Base-by-base conservation (phyloP, 495 filamentous ascomycete species). In the Xylaria bambusicola region DNA sequence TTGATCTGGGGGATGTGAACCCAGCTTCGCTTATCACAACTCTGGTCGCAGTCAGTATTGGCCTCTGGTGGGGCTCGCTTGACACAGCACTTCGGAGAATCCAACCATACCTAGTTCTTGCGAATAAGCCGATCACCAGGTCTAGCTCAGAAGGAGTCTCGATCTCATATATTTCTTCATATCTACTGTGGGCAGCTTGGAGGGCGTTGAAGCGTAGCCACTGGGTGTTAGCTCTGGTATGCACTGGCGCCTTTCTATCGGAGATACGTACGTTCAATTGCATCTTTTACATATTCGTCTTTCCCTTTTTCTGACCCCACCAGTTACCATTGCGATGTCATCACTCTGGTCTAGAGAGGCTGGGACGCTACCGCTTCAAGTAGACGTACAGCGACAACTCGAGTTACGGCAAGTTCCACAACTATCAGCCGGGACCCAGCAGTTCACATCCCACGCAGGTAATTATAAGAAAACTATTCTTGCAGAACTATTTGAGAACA, bases 291-390 rank as follows among this genome's bases (percentile, higher is more conserved):
- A n/a, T n/a, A n/a, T n/a, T n/a, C n/a, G n/a, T n/a, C n/a, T n/a
- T n/a, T n/a, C n/a, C n/a, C n/a, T n/a, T n/a, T n/a, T n/a, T n/a
- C n/a, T n/a, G n/a, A n/a, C n/a, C n/a, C n/a, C n/a, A n/a, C n/a
- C n/a, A 77, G 73, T 68, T 27, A 77, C 72, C 5, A 71, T 73
- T 20, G 50, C 69, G 2, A 77, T 77, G 72, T 75, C 73, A 6
- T 73, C 68, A 7, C 18, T 77, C 1, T 74, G 74, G 64, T 54
- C 33, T 33, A 23, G 23, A 38, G 48, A 2, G 56, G 13, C 45
- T n/a, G 45, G 26, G 29, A 31, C 10, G 2, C 4, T 48, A 12
- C 3, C 9, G 1, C 2, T 29, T 1, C 0, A 1, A 6, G 8
- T 29, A 13, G 10, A 17, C 8, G 6, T 31, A 27, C 45, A 3